Evolutionary conservation across 441 rosid species (phyloP).

Genomic region (Gossypium gossypioides): DNA sequence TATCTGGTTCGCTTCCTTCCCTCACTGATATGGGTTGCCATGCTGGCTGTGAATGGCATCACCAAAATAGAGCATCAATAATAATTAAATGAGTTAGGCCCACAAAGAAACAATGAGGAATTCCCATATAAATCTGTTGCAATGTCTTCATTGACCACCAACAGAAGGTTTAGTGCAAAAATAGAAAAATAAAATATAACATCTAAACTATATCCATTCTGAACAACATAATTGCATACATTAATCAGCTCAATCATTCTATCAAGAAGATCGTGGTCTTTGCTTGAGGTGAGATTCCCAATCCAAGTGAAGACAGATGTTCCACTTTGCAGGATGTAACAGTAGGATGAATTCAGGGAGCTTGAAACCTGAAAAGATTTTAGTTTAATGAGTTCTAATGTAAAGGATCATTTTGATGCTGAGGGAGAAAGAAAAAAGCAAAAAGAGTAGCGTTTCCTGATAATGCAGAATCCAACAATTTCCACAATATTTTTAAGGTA

Average conservation of each 20-base stretch:
- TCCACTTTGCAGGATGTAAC: slow-evolving; percentile 71
- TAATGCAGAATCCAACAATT: background rate
- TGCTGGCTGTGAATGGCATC: slow-evolving; percentile 47
- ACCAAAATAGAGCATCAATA: background rate
- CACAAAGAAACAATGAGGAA: background rate
- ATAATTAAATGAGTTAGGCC: background rate
- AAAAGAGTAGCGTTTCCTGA: background rate
- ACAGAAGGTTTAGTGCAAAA: background rate
- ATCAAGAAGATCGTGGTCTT: slow-evolving; percentile 72
- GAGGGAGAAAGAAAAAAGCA: background rate
- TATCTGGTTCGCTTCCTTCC: slow-evolving; percentile 84
- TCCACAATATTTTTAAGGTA: background rate
- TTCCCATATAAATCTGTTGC: background rate
- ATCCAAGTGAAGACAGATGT: slow-evolving; percentile 65
- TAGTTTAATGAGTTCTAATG: slow-evolving; percentile 10
- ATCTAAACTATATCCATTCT: background rate
- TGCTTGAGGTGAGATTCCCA: slow-evolving; percentile 57
- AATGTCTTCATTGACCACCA: background rate
- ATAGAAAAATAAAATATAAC: background rate
- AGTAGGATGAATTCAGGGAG: slow-evolving; percentile 71
- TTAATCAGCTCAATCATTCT: slow-evolving; percentile 69
- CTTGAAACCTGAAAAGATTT: slow-evolving; percentile 50
- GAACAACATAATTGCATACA: slow-evolving; percentile 29
- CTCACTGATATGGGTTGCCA: slow-evolving; percentile 66
- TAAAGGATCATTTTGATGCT: background rate